These are phyloP conservation scores for Vachellia collinsii DNA, from an alignment of 306 rosid genomes.

Conservation along the genomic window DNA sequence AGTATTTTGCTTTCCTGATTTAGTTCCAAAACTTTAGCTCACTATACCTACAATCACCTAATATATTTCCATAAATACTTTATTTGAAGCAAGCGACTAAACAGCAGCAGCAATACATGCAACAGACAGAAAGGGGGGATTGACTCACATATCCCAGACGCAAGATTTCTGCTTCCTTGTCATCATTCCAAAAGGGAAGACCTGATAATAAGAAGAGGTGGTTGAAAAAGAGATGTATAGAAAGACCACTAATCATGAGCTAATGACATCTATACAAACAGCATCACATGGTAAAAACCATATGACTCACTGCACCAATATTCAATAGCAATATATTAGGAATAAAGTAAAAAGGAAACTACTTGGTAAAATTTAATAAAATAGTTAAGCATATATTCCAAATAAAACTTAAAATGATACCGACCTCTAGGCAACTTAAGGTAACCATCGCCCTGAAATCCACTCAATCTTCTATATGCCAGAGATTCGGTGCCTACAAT, in stretches of 20 bases:
- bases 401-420: slow-evolving; percentile 34
- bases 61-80: slow-evolving; percentile 17
- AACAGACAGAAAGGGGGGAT: not conserved
- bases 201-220: slow-evolving; percentile 55
- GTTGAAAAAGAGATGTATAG: slow-evolving; percentile 10
- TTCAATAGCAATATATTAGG: not conserved
- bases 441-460: slow-evolving; percentile 48
- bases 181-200: slow-evolving; percentile 68
- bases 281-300: not conserved
- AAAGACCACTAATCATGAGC: slow-evolving; percentile 4
- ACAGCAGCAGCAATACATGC: not conserved
- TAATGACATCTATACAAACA: not conserved
- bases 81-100: not conserved
- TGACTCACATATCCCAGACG: slow-evolving; percentile 84
- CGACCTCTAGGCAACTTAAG: slow-evolving; percentile 72
- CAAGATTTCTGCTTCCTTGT: slow-evolving; percentile 76
- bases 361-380: not conserved
- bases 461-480: slow-evolving; percentile 52
- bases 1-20: not conserved
- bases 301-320: not conserved
- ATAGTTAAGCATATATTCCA: slow-evolving; percentile 12
- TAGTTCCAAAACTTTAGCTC: not conserved
- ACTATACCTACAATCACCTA: not conserved
- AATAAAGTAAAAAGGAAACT: not conserved
- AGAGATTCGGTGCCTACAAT: slow-evolving; percentile 58